phyloP scores from a whole-genome alignment of 2,329 filamentous ascomycete species.

The Exophiala aquamarina region DNA sequence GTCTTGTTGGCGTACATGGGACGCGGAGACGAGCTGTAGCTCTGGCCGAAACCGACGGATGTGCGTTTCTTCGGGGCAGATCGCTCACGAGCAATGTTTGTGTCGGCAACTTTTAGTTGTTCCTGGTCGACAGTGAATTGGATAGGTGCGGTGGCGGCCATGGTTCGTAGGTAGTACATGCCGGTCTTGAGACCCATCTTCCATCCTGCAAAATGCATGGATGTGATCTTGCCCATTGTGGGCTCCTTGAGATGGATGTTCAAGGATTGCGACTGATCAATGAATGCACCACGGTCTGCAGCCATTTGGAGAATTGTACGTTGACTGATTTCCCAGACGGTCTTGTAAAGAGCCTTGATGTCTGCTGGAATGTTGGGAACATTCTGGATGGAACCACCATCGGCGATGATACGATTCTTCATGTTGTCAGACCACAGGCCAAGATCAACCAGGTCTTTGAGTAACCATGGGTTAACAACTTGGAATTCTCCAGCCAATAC shows the following conservation, averaged over 20 bases:
- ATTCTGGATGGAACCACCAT: constrained; percentile 92
- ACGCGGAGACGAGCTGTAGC: constrained; percentile 62
- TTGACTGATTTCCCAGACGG: constrained; percentile 98
- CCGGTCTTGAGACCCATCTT: constrained; percentile 99
- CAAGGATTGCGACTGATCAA: constrained; percentile 97
- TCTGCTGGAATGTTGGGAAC: constrained; percentile 95
- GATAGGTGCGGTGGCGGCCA: constrained; percentile 93
- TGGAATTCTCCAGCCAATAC: constrained; percentile 98
- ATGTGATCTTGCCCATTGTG: constrained; percentile 99
- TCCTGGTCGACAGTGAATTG: constrained; percentile 99
- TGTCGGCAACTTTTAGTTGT: constrained; percentile 83
- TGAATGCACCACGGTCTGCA: constrained; percentile 95
- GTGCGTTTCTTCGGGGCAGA: constrained; percentile 65
- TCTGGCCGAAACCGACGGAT: constrained; percentile 57
- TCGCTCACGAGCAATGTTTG: constrained; percentile 67
- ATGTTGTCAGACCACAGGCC: constrained; percentile 98
- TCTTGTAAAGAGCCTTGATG: constrained; percentile 98
- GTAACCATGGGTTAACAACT: constrained; percentile 97
- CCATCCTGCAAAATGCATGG: constrained; percentile 99
- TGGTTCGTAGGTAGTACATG: constrained; percentile 99
- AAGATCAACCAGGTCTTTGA: constrained; percentile 97
- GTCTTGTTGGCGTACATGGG: constrained; percentile 63
- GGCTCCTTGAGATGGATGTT: constrained; percentile 99
- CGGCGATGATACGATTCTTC: constrained; percentile 99
- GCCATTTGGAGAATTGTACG: constrained; percentile 96